Percentiles rank a stretch among this genome's conserved stretches.
Evolutionary conservation across 1,139 yeast species (phyloP).

Genomic region (Kurtzmaniella quercitrusa): DNA sequence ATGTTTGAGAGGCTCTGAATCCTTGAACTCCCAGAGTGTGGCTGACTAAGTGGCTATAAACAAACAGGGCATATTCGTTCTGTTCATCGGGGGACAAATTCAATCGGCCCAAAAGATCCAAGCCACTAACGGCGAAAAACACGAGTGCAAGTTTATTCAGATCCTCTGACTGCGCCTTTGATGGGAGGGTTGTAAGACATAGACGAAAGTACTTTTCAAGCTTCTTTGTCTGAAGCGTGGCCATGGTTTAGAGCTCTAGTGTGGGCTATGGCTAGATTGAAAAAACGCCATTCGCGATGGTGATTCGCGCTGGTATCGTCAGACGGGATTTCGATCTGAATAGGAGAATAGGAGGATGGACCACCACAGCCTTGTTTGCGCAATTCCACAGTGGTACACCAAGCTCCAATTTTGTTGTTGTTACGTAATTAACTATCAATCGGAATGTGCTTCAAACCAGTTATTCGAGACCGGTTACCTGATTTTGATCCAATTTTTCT

Average conservation of each 20-base stretch:
- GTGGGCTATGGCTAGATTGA: conserved; percentile 1
- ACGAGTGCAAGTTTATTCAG: conserved; percentile 62
- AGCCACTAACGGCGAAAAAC: conserved; percentile 64
- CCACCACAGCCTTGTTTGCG: neutral
- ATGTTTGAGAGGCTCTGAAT: conserved; percentile 53
- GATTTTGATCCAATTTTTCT: no score
- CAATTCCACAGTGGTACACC: no score
- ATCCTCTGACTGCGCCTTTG: conserved; percentile 53
- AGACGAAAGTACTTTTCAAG: conserved; percentile 51
- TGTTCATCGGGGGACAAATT: conserved; percentile 23
- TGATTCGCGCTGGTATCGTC: conserved; percentile 1
- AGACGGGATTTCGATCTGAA: conserved; percentile 3
- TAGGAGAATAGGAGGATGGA: no score
- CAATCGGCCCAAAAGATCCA: conserved; percentile 46
- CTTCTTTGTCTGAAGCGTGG: conserved; percentile 20
- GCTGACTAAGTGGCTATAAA: conserved; percentile 45
- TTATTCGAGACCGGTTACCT: no score
- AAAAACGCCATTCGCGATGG: neutral
- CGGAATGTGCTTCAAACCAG: no score
- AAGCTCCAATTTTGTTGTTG: no score
- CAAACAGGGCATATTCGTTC: conserved; percentile 36
- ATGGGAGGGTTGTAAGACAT: conserved; percentile 49
- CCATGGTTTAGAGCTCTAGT: conserved; percentile 3
- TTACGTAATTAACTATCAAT: no score
- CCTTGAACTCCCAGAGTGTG: conserved; percentile 25